These are phyloP conservation scores for Backusella sp. DNA, from an alignment of 192 early-diverging fungal genomes.

Conservation along the genomic window DNA sequence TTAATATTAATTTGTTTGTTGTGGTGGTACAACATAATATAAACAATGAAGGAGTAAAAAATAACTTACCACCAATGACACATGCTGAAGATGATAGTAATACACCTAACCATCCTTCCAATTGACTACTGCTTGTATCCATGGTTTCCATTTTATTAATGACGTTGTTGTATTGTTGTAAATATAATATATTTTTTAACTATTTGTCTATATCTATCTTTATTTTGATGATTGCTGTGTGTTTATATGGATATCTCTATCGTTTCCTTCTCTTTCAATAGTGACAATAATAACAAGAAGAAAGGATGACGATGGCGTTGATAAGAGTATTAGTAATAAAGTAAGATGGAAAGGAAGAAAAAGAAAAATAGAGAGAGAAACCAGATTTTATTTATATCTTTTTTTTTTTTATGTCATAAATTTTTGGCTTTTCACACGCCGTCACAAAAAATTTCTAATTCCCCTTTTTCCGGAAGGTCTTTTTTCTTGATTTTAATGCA, in stretches of 20 bases:
- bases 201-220: background rate
- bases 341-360: background rate
- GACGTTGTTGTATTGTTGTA: background rate
- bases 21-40: background rate
- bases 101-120: slow-evolving; percentile 27
- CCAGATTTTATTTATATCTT: background rate
- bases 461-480: slow-evolving; percentile 8
- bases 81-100: slow-evolving; percentile 31
- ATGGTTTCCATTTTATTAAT: background rate
- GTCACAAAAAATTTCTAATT: background rate
- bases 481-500: background rate
- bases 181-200: background rate
- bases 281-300: background rate
- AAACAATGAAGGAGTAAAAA: slow-evolving; percentile 11
- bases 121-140: background rate
- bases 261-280: background rate
- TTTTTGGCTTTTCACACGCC: slow-evolving; percentile 5
- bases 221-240: too few species aligned
- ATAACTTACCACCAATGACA: slow-evolving; percentile 27
- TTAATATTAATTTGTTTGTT: background rate
- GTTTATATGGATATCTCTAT: background rate
- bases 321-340: background rate
- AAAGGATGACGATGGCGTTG: background rate
- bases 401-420: background rate
- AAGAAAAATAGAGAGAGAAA: background rate